Conservation (phyloP, 495 filamentous ascomycete genomes). For the Hypoxylon trugodes region DNA sequence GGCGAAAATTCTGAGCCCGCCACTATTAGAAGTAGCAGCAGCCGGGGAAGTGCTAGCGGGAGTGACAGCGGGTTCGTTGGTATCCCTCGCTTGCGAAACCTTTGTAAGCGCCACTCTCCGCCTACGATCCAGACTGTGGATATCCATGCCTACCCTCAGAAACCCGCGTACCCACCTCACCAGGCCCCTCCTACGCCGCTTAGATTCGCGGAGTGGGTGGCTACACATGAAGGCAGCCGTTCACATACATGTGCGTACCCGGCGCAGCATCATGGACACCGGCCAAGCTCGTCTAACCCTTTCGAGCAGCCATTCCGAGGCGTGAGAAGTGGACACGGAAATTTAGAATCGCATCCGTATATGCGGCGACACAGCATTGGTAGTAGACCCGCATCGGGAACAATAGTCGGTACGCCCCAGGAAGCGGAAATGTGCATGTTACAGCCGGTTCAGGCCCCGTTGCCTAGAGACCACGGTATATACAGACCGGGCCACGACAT, state of each 20-base stretch:
- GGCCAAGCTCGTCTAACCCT: no score
- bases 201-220: slow-evolving; percentile 45
- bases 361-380: not conserved
- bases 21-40: not conserved
- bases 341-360: slow-evolving; percentile 4
- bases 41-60: not conserved
- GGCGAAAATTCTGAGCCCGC: slow-evolving; percentile 9
- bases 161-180: slow-evolving; percentile 44
- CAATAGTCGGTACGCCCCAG: not conserved
- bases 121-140: slow-evolving; percentile 41
- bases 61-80: not conserved
- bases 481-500: no score
- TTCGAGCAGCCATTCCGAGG: slow-evolving; percentile 13
- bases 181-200: slow-evolving; percentile 39
- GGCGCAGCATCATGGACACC: not conserved
- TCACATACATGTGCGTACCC: not conserved
- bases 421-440: not conserved
- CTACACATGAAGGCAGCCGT: not conserved
- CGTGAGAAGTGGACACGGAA: slow-evolving; percentile 12
- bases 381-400: not conserved
- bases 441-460: not conserved
- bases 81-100: slow-evolving; percentile 42
- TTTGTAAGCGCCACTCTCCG: slow-evolving; percentile 47
- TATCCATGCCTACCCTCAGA: slow-evolving; percentile 49
- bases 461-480: no score